Base-by-base conservation (phyloP, 345 rosid genomes). In the Lepidium aucheri region DNA sequence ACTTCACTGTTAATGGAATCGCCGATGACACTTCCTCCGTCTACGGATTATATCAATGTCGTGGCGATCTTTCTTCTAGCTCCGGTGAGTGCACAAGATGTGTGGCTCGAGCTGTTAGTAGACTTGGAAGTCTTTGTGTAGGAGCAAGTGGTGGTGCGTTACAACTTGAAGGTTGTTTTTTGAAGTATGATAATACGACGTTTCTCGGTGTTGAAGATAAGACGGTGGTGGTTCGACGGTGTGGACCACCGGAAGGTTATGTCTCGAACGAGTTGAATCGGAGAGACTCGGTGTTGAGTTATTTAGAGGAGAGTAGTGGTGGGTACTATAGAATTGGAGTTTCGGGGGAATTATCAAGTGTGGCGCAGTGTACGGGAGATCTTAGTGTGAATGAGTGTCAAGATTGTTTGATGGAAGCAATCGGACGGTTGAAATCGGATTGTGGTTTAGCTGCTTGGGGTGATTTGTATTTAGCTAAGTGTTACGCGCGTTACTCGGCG, bases 311-410 rank as follows among this genome's bases (percentile, higher is more conserved):
- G 9, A 73, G 64, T 40, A 60, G 26, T 14, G 63, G 86, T 7
- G 90, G 80, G 30, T 65, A 79, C 2, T 87, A 81, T 18, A 76
- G 94, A 65, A 82, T 83, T 0, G 82, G 88, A 17, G 83, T 71
- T 28, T 76, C 87, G 0, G 89, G 92, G 61, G 60, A 60, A 7
- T 15, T 83, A 11, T 77, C 73, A 58, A 96, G 83, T 12, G 69
- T 80, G 55, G 94, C 88, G 10, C 97, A 93, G 77, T 93, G 98
- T 55, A 83, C 86, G 3, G 85, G 90, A 57, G 97, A 93, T 68
- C 74, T 93, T 70, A 88, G 87, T 72, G 53, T 52, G 7, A 80
- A 58, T 9, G 81, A 88, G 76, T 93, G 98, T 55, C 97, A 90
- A 51, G 97, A 93, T 67, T 93, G 98, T 55, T 68, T 87, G 77